These are phyloP conservation scores for Pseudonitzschia pungens DNA, from an alignment of 108 stramenopile genomes.

Conservation along the genomic window DNA sequence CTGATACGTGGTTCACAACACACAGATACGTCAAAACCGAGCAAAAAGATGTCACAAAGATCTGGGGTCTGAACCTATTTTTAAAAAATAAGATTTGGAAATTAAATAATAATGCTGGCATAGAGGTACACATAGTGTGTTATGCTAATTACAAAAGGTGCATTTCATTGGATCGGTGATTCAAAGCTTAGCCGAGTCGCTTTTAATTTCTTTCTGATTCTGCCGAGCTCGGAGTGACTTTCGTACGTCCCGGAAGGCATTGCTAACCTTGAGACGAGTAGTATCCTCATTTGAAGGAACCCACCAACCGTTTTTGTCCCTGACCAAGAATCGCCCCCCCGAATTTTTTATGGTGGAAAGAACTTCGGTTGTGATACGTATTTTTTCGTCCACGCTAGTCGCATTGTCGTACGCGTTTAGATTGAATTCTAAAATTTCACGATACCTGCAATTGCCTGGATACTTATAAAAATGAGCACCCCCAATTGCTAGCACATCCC, in stretches of 20 bases:
- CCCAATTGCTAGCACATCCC: constrained; percentile 3
- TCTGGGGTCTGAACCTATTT: too few relatives aligned
- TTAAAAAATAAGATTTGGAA: too few relatives aligned
- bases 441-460: constrained; percentile 8
- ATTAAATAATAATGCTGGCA: too few relatives aligned
- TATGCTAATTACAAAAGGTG: neutral
- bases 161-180: neutral
- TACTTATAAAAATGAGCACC: constrained; percentile 11
- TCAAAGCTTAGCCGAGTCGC: constrained; percentile 6
- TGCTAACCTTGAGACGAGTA: constrained; percentile 10
- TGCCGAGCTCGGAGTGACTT: constrained; percentile 7
- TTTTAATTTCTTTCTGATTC: constrained; percentile 10
- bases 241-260: constrained; percentile 15
- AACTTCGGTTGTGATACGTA: constrained; percentile 11
- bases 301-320: constrained; percentile 18
- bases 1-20: too few relatives aligned
- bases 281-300: neutral
- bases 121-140: too few relatives aligned
- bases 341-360: neutral
- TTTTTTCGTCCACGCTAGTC: constrained; percentile 2
- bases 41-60: too few relatives aligned
- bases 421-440: constrained; percentile 7
- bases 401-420: constrained; percentile 1
- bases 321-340: constrained; percentile 13
- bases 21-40: too few relatives aligned